Percentiles rank a stretch among this genome's conserved stretches.
These are phyloP conservation scores for Mycena maculata DNA, from an alignment of 768 basidiomycete species.

Conservation along the genomic window DNA sequence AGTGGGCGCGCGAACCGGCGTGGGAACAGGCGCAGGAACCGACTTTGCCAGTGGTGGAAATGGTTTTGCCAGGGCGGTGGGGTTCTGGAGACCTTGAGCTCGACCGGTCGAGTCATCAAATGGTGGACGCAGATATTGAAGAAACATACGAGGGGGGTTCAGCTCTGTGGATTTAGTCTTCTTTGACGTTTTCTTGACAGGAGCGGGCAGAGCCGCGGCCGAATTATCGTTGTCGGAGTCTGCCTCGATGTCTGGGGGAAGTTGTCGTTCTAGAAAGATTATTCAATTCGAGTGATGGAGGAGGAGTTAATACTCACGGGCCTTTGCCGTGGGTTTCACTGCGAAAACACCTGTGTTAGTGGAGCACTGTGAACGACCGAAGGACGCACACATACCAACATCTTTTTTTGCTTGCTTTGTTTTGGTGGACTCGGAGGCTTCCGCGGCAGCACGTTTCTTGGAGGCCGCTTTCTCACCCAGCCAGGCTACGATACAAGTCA, in stretches of 20 bases:
- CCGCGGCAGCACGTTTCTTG: too few species aligned
- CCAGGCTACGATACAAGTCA: too few species aligned
- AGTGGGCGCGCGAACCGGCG: too few species aligned
- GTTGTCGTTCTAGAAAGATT: neutral
- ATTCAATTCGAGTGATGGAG: neutral
- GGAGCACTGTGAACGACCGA: neutral
- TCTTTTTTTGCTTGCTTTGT: neutral
- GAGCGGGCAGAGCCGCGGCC: neutral
- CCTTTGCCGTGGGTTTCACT: neutral
- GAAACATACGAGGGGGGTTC: neutral
- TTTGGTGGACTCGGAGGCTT: neutral
- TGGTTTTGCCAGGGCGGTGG: neutral
- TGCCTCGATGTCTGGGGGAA: neutral
- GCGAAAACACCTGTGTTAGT: neutral
- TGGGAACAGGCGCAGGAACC: too few species aligned
- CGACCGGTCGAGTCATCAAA: neutral
- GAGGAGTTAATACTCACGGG: neutral
- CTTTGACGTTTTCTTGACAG: neutral
- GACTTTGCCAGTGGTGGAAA: too few species aligned
- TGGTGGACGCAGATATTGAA: neutral
- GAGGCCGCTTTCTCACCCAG: too few species aligned
- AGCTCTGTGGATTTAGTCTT: neutral
- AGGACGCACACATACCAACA: neutral
- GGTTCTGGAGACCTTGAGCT: neutral
- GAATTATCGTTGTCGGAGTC: neutral